Base-by-base conservation (phyloP, 331 rosid species). In the Malus hybrid region DNA sequence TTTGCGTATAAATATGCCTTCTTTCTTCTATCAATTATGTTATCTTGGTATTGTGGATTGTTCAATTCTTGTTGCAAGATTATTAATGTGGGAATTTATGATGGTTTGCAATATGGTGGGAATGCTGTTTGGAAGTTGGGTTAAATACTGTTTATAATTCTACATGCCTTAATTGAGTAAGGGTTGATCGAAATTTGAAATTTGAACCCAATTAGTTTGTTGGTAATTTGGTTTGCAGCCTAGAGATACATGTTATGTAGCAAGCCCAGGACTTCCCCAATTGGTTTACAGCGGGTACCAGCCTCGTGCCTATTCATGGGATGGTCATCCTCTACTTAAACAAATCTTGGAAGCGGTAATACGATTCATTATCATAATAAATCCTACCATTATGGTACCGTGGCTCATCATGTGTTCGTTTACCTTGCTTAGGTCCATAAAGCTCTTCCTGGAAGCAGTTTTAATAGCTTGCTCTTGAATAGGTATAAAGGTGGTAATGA, bases 361-460 rank as follows among this genome's bases (percentile, higher is more conserved):
- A 34, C 10, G 60, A 54, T 15, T 44, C 68, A 18, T 74, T 11
- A 68, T 13, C 67, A 0, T 67, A 22, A 19, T 33, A 69, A 6
- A 3, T 10, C 3, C 11, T 20, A 11, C 11, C 18, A 60, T 15
- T 60, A 63, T 15, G 42, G 22, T 63, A 19, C 20, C 20, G 1
- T 68, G 46, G 56, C 28, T 54, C 46, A 73, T 56, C 64, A 59
- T 67, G 12, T 67, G 13, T 73, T 48, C 36, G 3, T 69, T 78
- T 68, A 48, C 63, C 63, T 84, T 20, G 71, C 73, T 82, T 76
- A 94, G 98, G 96, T 93, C 70, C 96, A 86, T 60, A 83, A 91
- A 76, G 96, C 92, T 68, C 92, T 94, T 79, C 97, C 98, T 7
- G 95, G 93, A 78, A 94, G 93, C 83, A 85, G 80, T 81, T 94